phyloP scores from a whole-genome alignment of 2,329 filamentous ascomycete species.

The Penicillium sumatraense region DNA sequence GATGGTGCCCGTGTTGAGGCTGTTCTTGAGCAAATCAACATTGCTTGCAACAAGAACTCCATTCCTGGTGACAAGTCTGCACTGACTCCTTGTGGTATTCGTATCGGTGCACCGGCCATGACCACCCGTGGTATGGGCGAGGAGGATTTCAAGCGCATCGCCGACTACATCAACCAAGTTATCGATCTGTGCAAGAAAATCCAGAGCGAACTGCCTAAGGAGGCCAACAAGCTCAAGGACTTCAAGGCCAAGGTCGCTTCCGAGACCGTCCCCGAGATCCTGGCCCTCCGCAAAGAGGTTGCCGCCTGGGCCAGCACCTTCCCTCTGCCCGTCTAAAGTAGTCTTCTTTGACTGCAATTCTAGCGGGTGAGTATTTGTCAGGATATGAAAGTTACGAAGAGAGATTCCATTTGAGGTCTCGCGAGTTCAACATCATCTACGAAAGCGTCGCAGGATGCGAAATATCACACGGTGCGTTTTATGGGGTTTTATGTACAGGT shows the following conservation, averaged over 20 bases:
- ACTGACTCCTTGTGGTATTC: conserved; percentile 89
- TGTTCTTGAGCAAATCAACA: conserved; percentile 96
- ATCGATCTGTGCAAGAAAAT: conserved; percentile 91
- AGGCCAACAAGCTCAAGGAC: conserved; percentile 99
- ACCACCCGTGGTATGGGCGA: conserved; percentile 91
- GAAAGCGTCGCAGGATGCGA: conserved; percentile 30
- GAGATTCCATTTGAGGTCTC: conserved; percentile 22
- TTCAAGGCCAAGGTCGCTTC: conserved; percentile 90
- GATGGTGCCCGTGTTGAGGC: conserved; percentile 93
- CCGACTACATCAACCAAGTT: conserved; percentile 82
- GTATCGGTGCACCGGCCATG: conserved; percentile 97
- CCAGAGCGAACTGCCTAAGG: conserved; percentile 84
- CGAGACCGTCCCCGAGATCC: conserved; percentile 80
- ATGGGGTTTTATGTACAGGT: conserved; percentile 40
- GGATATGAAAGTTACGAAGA: conserved; percentile 26
- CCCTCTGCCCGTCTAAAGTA: conserved; percentile 72
- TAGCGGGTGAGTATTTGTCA: conserved; percentile 7
- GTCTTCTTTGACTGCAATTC: conserved; percentile 3
- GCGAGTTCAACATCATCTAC: conserved; percentile 45
- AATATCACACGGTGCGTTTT: conserved; percentile 35
- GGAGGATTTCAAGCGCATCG: conserved; percentile 90
- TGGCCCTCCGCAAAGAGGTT: conserved; percentile 86
- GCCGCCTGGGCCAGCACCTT: conserved; percentile 83
- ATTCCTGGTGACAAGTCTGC: conserved; percentile 98
- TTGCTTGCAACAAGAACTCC: conserved; percentile 99